Evolutionary conservation across 78 protist species (phyloP).

Genomic region (Pigoraptor vietnamica): DNA sequence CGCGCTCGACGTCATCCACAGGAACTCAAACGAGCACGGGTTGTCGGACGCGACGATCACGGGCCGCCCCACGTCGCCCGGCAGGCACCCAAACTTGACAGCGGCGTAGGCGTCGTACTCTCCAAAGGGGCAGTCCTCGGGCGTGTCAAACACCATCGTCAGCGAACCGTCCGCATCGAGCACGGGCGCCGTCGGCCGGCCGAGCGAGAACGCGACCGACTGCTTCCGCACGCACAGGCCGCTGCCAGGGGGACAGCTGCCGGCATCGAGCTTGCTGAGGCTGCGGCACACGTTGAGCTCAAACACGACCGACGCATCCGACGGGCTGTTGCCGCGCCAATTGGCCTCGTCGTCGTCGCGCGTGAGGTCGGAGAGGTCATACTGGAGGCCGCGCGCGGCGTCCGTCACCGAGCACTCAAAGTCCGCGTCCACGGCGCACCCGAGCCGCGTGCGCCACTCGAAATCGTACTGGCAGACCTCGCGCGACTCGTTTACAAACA

Average conservation of each 20-base stretch:
- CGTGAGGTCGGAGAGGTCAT: neutral
- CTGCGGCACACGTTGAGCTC: neutral
- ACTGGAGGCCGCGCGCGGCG: neutral
- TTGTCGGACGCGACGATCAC: neutral
- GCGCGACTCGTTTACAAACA: neutral
- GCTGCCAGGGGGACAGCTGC: neutral
- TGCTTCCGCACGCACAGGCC: neutral
- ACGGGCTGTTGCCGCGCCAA: neutral
- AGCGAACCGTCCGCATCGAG: neutral
- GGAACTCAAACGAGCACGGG: neutral
- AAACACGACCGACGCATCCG: neutral
- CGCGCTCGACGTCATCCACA: neutral
- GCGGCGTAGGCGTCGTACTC: neutral
- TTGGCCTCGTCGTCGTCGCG: neutral
- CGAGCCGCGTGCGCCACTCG: neutral
- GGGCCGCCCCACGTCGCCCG: neutral
- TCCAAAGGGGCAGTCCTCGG: neutral
- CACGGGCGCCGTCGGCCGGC: neutral
- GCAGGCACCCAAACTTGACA: neutral
- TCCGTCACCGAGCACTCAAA: slow-evolving; percentile 4
- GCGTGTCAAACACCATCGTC: neutral
- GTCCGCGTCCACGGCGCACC: neutral
- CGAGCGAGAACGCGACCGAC: neutral
- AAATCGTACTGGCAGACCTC: neutral
- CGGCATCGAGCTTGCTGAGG: neutral